Evolutionary conservation across 2,329 filamentous ascomycete species (phyloP).

Genomic region (Aspergillus fumigatiaffinis): DNA sequence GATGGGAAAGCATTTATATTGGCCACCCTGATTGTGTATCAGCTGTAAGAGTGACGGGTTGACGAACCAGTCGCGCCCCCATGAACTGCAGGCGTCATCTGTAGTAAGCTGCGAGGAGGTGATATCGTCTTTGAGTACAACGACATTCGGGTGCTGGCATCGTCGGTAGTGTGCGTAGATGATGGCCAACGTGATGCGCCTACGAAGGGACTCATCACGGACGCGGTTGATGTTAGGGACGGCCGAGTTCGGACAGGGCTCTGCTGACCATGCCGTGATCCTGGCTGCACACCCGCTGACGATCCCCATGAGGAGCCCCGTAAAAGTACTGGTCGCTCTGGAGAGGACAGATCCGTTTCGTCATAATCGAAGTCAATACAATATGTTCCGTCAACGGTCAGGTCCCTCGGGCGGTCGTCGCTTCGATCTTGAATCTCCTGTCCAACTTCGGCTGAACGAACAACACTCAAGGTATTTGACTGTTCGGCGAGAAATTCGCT

Average conservation of each 20-base stretch:
- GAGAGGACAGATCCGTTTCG: slow-evolving; percentile 1
- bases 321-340: slow-evolving; percentile 1
- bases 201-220: slow-evolving; percentile 3
- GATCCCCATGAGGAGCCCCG: slow-evolving; percentile 7
- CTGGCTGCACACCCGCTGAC: slow-evolving; percentile 2
- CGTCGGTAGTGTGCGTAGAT: background rate
- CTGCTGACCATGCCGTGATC: background rate
- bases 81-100: slow-evolving; percentile 13
- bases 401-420: background rate
- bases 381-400: slow-evolving; percentile 3
- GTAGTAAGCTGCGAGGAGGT: slow-evolving; percentile 7
- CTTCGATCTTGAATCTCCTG: background rate
- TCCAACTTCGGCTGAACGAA: background rate
- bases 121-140: slow-evolving; percentile 9
- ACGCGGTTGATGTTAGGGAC: slow-evolving; percentile 1
- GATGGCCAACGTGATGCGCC: background rate
- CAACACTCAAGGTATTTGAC: slow-evolving; percentile 2
- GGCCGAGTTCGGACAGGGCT: slow-evolving; percentile 1
- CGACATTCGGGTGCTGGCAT: background rate
- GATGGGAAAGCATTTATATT: background rate
- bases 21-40: background rate
- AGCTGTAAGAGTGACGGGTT: background rate
- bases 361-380: slow-evolving; percentile 6
- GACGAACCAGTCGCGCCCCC: background rate
- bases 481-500: slow-evolving; percentile 17